Evolutionary conservation across 345 rosid species (phyloP), one percentile per base, ranked within the genome.

Genomic region (Rhodamnia rubescens): DNA sequence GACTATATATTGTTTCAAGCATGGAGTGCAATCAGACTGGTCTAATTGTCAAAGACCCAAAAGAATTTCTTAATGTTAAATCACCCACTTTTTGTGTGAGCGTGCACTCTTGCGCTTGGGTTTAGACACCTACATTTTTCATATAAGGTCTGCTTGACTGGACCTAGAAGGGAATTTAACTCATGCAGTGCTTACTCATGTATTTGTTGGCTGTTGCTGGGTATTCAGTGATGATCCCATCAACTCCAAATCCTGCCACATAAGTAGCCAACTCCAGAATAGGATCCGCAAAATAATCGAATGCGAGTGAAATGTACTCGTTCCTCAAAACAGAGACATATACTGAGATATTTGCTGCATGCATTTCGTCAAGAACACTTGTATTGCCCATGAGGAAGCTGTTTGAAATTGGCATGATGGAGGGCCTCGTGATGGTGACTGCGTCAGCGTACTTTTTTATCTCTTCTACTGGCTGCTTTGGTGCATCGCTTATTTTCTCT

Each of bases 201-300:
- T 94, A 95, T 93, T 90, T 94, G 88, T 83, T 84, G 27, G 98
- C 98, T 1, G 98, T 95, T 82, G 90, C 96, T 13, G 99, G 99
- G 89, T 86, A 96, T 78, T 96, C 97, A 0, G 97, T 96, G 74
- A 93, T 52, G 83, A 95, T 84, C 24, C 98, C 98, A 87, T 95
- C 94, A 29, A 95, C 93, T 26, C 84, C 89, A 5, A 87, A 59
- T 32, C 90, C 95, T 84, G 87, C 86, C 53, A 87, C 75, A 85
- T 88, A 93, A 51, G 96, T 92, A 47, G 98, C 98, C 85, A 96
- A 84, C 90, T 97, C 98, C 57, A 90, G 15, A 0, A 84, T 87
- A 26, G 99, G 98, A 89, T 97, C 98, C 5, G 98, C 85, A 40
- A 89, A 89, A 92, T 85, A 97, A 91, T 95, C 98, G 20, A 92